Base-by-base conservation (phyloP, 75 land plant species). In the Cupressus sempervirens region DNA sequence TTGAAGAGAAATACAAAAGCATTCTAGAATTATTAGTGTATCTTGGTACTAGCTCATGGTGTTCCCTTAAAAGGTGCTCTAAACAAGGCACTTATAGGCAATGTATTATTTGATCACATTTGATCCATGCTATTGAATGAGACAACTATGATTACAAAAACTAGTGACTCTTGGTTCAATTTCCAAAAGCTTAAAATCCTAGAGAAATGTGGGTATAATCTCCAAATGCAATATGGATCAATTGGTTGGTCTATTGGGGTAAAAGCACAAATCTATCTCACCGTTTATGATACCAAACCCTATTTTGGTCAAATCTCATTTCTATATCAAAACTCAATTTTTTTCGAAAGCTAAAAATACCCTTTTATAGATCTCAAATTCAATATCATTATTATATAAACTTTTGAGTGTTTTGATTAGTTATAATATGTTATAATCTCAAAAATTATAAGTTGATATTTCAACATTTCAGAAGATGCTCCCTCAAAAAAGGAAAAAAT, bases 81-180 rank as follows among this genome's bases (percentile, higher is more conserved):
- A 23, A 88, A 88, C 36, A 91, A 92, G 48, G 90, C 94, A 1
- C 76, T 92, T 29, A 77, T 91, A 26, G 77, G 72, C 34, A 67
- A 68, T 45, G 77, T 84, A 14, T 89, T 95, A 18, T 94, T 95
- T 86, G 91, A 89, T 68, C 96, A 95, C 89, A 94, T 95, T 43
- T 91, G 94, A 96, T 75, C 53, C 2, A 94, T 96, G 91, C 82
- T 96, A 62, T 81, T 83, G 62, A 87, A 85, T 30, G 88, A 94
- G 54, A 91, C 88, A 70, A 96, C 93, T 38, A 91, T 96, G 12
- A 92, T 96, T 79, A 93, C 98, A 20, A 96, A 96, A 82, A 96
- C 98, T 32, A 96, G 98, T 32, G 98, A 96, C 85, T 96, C 98
- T n/a, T 96, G 98, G 98, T 96, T 96, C 87, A 96, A 96, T 84